Conservation (phyloP, 225 moss, liverwort and hornwort species). For the Antitrichia curtipendula region DNA sequence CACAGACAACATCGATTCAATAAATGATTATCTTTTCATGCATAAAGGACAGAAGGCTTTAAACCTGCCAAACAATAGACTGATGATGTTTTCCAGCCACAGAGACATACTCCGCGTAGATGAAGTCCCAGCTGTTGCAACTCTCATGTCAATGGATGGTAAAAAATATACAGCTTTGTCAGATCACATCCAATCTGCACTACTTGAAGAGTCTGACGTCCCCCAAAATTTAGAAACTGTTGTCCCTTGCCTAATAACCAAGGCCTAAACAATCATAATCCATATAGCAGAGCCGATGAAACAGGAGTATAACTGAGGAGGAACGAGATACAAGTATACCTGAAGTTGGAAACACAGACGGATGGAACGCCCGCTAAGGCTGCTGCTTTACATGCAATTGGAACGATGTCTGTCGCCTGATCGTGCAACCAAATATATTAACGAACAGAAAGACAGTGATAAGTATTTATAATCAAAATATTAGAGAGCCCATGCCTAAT, state of each 20-base stretch:
- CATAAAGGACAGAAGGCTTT: background rate
- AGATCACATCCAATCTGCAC: background rate
- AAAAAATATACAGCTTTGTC: background rate
- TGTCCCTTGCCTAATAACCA: background rate
- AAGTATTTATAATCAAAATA: background rate
- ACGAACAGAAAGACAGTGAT: background rate
- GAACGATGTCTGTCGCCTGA: slow-evolving; percentile 83
- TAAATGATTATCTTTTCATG: background rate
- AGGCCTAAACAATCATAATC: background rate
- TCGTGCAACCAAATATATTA: background rate
- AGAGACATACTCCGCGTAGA: slow-evolving; percentile 80
- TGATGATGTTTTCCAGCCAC: slow-evolving; percentile 68
- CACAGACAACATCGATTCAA: background rate
- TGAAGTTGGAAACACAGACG: slow-evolving; percentile 86
- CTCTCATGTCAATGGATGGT: background rate
- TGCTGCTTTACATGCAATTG: slow-evolving; percentile 83
- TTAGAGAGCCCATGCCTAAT: background rate
- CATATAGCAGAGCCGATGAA: background rate
- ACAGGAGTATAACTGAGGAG: background rate
- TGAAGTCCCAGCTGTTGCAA: slow-evolving; percentile 85
- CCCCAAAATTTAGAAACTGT: background rate
- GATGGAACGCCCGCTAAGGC: slow-evolving; percentile 65
- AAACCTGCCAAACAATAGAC: slow-evolving; percentile 82
- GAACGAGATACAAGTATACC: slow-evolving; percentile 12
- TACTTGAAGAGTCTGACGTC: background rate